Percentiles rank a stretch among this genome's conserved stretches.
Conservation (phyloP, 176 grass and related monocot genomes). For the Puya raimondii region DNA sequence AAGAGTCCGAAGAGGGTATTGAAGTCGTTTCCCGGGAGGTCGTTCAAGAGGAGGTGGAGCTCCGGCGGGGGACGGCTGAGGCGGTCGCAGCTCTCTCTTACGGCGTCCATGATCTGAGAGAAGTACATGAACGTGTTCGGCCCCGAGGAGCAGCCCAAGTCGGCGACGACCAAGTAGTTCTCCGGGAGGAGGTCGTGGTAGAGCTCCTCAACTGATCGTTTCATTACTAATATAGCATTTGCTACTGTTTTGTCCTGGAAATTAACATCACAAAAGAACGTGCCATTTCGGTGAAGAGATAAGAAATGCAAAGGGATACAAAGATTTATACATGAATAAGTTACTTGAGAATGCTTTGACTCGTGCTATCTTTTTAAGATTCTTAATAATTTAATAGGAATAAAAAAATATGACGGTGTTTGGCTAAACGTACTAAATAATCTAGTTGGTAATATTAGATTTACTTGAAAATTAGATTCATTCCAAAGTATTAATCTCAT, state of each 20-base stretch:
- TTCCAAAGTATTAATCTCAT: no score
- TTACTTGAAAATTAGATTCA: no score
- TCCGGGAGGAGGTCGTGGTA: background rate
- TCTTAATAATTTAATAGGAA: no score
- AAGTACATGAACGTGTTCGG: constrained; percentile 6
- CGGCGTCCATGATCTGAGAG: constrained; percentile 1
- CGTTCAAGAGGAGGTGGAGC: constrained; percentile 13
- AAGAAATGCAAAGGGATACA: no score
- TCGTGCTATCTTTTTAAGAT: no score
- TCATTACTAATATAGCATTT: background rate
- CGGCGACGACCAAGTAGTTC: constrained; percentile 4
- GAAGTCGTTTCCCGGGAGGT: constrained; percentile 4
- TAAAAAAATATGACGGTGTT: no score
- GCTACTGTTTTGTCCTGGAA: constrained; percentile 2
- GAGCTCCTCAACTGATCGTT: background rate
- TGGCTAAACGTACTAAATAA: no score
- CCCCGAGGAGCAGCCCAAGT: constrained; percentile 16
- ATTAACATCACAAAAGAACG: background rate
- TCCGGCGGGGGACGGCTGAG: background rate
- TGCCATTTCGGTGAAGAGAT: no score
- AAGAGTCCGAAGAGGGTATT: constrained; percentile 10
- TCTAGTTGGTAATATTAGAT: no score
- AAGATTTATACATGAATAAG: no score
- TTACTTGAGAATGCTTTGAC: no score
- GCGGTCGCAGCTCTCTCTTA: constrained; percentile 2